Evolutionary conservation across 345 rosid species (phyloP).

Genomic region (Heritiera fomes): DNA sequence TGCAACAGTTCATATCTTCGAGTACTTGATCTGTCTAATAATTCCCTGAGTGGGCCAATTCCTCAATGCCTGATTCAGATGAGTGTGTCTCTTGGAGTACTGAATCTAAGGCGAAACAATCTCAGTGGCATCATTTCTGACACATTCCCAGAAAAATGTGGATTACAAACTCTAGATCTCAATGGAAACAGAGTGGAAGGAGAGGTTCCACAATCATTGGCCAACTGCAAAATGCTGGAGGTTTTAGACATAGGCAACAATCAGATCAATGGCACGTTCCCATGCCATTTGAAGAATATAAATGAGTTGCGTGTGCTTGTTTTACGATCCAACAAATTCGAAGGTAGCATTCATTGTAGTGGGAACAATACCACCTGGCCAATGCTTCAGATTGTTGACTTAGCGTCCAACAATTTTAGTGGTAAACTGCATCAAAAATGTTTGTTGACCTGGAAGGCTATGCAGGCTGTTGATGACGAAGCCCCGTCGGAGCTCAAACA

Average conservation of each 20-base stretch:
- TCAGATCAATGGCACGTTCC: constrained; percentile 31
- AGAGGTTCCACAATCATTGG: constrained; percentile 32
- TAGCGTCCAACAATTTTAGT: constrained; percentile 36
- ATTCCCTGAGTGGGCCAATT: constrained; percentile 37
- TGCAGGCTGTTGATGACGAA: constrained; percentile 27
- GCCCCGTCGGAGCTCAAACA: background rate
- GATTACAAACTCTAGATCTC: constrained; percentile 40
- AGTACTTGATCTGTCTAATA: constrained; percentile 47
- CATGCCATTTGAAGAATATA: constrained; percentile 33
- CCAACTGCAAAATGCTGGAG: constrained; percentile 35
- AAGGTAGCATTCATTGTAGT: constrained; percentile 14
- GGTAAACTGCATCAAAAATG: constrained; percentile 1
- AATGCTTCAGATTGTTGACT: constrained; percentile 40
- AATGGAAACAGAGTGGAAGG: constrained; percentile 38
- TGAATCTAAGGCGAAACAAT: constrained; percentile 21
- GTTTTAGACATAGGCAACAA: constrained; percentile 45
- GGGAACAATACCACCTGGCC: background rate
- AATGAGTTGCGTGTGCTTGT: constrained; percentile 41
- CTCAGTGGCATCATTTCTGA: constrained; percentile 20
- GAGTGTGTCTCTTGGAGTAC: constrained; percentile 3
- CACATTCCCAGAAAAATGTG: constrained; percentile 19
- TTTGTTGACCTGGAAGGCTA: constrained; percentile 36
- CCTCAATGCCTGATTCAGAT: constrained; percentile 30
- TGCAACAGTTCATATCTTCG: constrained; percentile 29
- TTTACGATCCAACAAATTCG: constrained; percentile 35